phyloP scores from a whole-genome alignment of 495 filamentous ascomycete genomes.

The Durotheca rogersii region DNA sequence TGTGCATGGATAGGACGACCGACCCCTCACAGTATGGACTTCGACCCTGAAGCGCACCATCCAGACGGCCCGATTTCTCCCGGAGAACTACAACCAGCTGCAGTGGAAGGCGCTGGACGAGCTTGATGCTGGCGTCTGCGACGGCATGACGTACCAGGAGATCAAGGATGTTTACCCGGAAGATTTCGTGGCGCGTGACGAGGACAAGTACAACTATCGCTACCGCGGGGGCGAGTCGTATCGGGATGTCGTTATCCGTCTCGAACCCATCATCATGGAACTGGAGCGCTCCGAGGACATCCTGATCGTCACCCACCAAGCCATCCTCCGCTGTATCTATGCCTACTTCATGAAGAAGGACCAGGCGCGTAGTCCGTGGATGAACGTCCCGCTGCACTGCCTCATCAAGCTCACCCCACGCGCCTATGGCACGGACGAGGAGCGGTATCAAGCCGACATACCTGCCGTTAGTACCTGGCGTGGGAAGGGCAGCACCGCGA shows the following conservation, averaged over 20 bases:
- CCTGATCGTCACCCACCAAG: slow-evolving; percentile 96
- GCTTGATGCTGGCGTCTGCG: slow-evolving; percentile 93
- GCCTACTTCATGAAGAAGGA: slow-evolving; percentile 97
- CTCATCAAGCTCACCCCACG: slow-evolving; percentile 93
- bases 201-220: slow-evolving; percentile 98
- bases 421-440: slow-evolving; percentile 89
- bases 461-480: slow-evolving; percentile 93
- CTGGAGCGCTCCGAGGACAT: slow-evolving; percentile 94
- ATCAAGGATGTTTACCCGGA: slow-evolving; percentile 89
- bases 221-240: slow-evolving; percentile 97
- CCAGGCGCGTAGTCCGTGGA: slow-evolving; percentile 94
- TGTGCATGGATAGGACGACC: slow-evolving; percentile 49
- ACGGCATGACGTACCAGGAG: slow-evolving; percentile 89
- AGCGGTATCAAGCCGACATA: slow-evolving; percentile 84
- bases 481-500: slow-evolving; percentile 85
- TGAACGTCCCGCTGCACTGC: slow-evolving; percentile 86
- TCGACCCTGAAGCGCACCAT: slow-evolving; percentile 93
- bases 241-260: slow-evolving; percentile 93
- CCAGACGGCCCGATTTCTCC: slow-evolving; percentile 80
- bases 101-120: slow-evolving; percentile 99
- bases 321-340: slow-evolving; percentile 94
- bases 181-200: slow-evolving; percentile 90
- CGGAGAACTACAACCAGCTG: slow-evolving; percentile 76
- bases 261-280: slow-evolving; percentile 99
- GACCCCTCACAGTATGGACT: slow-evolving; percentile 92